Evolutionary conservation across 805 yeast genomes (phyloP).

Genomic region (Yarrowia sp.): DNA sequence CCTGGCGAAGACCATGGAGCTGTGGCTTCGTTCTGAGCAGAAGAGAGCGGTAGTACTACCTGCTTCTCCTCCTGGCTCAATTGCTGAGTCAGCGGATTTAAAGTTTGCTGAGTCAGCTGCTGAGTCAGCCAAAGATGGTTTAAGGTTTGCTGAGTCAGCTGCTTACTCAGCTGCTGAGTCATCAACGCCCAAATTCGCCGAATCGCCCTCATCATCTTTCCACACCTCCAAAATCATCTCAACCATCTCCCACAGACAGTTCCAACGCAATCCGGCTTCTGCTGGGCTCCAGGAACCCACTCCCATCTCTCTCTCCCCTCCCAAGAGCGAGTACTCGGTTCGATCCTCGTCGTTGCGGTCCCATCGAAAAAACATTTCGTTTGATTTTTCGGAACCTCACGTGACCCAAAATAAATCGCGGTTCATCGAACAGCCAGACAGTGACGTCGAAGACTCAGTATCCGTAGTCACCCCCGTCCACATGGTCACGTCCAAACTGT

Average conservation of each 20-base stretch:
- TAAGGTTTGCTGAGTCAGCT: too few relatives aligned
- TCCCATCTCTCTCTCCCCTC: slow-evolving; percentile 1
- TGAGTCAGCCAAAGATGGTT: too few relatives aligned
- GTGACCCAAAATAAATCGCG: not conserved
- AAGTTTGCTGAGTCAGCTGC: too few relatives aligned
- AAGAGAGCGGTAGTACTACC: not conserved
- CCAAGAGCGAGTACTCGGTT: slow-evolving; percentile 1
- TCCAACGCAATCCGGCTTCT: not conserved
- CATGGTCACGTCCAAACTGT: not conserved
- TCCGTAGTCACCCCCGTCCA: not conserved
- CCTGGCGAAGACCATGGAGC: not conserved
- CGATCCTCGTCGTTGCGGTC: slow-evolving; percentile 5
- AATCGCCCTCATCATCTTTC: too few relatives aligned
- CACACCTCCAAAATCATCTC: slow-evolving; percentile 1
- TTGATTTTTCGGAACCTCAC: slow-evolving; percentile 15
- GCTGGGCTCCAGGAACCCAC: slow-evolving; percentile 13
- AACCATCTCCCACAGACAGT: not conserved
- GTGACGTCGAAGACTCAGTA: not conserved
- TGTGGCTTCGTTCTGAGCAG: slow-evolving; percentile 9
- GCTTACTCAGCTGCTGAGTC: too few relatives aligned
- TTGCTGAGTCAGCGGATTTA: too few relatives aligned
- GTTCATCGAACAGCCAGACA: not conserved
- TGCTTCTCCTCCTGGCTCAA: not conserved
- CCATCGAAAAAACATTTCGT: slow-evolving; percentile 15
- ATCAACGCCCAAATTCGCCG: too few relatives aligned